Conservation (phyloP, 1,284 basidiomycete species). For the Sanghuangporus baumii region DNA sequence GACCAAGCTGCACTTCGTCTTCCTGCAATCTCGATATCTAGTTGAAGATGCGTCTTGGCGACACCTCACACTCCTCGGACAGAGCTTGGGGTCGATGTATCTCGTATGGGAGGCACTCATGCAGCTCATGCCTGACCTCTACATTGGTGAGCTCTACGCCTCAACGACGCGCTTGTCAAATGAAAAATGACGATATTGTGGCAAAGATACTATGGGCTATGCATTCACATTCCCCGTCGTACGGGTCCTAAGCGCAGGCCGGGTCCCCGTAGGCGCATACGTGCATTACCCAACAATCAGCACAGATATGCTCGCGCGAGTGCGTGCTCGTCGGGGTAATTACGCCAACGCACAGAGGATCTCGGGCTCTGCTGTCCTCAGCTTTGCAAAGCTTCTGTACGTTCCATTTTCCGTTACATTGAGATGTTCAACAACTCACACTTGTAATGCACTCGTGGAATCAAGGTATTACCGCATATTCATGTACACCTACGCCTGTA, state of each 20-base stretch:
- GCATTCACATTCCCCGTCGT: slow-evolving; percentile 88
- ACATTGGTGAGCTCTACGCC: slow-evolving; percentile 59
- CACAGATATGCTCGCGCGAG: slow-evolving; percentile 87
- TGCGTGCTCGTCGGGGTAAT: slow-evolving; percentile 52
- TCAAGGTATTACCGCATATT: slow-evolving; percentile 85
- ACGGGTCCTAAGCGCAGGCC: slow-evolving; percentile 42
- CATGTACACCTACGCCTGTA: slow-evolving; percentile 76
- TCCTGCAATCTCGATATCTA: slow-evolving; percentile 62
- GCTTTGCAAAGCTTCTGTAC: slow-evolving; percentile 69
- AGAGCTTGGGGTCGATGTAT: slow-evolving; percentile 83
- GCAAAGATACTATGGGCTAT: slow-evolving; percentile 81
- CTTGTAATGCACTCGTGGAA: neutral
- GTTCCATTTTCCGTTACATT: slow-evolving; percentile 25
- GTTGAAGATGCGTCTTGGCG: slow-evolving; percentile 86
- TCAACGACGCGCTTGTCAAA: neutral
- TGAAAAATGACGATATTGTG: too few species aligned
- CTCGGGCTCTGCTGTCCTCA: slow-evolving; percentile 56
- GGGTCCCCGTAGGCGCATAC: slow-evolving; percentile 81
- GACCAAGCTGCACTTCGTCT: slow-evolving; percentile 68
- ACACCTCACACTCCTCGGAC: slow-evolving; percentile 86
- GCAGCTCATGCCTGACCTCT: slow-evolving; percentile 79
- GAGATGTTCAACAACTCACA: neutral
- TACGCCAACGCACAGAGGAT: slow-evolving; percentile 67
- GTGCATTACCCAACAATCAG: slow-evolving; percentile 97
- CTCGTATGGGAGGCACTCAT: slow-evolving; percentile 80